Base-by-base conservation (phyloP, 441 rosid genomes). In the Croton setiger region DNA sequence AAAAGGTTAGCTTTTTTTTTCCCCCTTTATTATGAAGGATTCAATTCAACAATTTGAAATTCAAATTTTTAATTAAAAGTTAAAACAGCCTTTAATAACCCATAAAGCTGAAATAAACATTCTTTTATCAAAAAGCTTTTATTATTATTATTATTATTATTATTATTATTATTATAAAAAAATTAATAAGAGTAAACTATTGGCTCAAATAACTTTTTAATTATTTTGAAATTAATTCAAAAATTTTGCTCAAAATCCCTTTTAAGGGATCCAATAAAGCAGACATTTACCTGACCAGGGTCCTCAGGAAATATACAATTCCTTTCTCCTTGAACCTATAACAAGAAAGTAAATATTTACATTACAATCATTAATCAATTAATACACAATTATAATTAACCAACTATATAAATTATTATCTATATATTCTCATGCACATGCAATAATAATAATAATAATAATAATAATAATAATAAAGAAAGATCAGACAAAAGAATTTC, bases 221-320 rank as follows among this genome's bases (percentile, higher is more conserved):
- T 37, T 37, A 8, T 37, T 37, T 37, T 37, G 41, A 37, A 37
- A 37, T n/a, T 37, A 37, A 70, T 73, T 76, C 63, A 49, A 68
- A 74, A 70, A n/a, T n/a, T n/a, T 54, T 70, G 59, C 54, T 55
- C n/a, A 72, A 60, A 69, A 47, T 4, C 69, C 66, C 67, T 52
- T 60, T 76, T 66, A 45, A 67, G 21, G 48, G 90, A 88, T 88
- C 93, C 91, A 73, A 86, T 80, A 83, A 87, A 74, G 77, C 58
- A 69, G 74, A 49, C 17, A 48, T 15, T 21, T 55, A 90, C 97
- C 91, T 88, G 96, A 81, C 93, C 97, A 75, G 96, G 95, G 76
- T 93, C 97, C 76, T 93, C 98, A 69, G 98, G 97, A 85, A 93
- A 93, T 70, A 87, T 78, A 79, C 89, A 80, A 74, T 80, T 85